Evolutionary conservation across 345 rosid species (phyloP), one percentile per base, ranked within the genome.

Genomic region (Mercurialis annua): DNA sequence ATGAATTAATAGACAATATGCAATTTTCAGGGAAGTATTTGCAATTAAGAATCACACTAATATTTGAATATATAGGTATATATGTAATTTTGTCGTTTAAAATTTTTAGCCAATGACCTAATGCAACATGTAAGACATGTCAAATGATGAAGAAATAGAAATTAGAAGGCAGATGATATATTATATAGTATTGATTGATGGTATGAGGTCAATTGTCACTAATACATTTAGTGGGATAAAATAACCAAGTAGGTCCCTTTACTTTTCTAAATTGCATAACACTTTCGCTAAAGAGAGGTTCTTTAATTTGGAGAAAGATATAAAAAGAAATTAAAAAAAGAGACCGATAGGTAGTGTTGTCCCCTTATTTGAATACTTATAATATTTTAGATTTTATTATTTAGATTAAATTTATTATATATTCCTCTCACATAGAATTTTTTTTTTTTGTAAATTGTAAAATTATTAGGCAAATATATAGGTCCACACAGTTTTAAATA

Each of bases 171-270:
- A n/a, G 68, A 66, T 74, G 40, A 34, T 3, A 34, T 34, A 40
- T 40, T 3, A 40, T 40, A 78, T 65, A 65, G n/a, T n/a, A n/a
- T n/a, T n/a, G n/a, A n/a, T 65, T 53, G 83, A 75, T 70, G 72
- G 71, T n/a, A n/a, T 73, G 84, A 82, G 77, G 70, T 84, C 88
- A 82, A 53, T 76, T 33, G 43, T 38, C 82, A 78, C 69, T 69
- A 49, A 18, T 16, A 6, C 24, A 77, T 63, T 31, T 55, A 44
- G 48, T 29, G 57, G 49, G 48, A 24, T 66, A 49, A 20, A 1
- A 38, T n/a, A n/a, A n/a, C n/a, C n/a, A n/a, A n/a, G n/a, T 2
- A 43, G 79, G 66, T 40, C 62, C 77, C 64, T 64, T 69, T 71
- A 50, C 67, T 70, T 72, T 69, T 62, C 59, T 31, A 64, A 33